Evolutionary conservation across 352 stramenopile species (phyloP), one percentile per base, ranked within the genome.

Genomic region (Plasmopara viticola): DNA sequence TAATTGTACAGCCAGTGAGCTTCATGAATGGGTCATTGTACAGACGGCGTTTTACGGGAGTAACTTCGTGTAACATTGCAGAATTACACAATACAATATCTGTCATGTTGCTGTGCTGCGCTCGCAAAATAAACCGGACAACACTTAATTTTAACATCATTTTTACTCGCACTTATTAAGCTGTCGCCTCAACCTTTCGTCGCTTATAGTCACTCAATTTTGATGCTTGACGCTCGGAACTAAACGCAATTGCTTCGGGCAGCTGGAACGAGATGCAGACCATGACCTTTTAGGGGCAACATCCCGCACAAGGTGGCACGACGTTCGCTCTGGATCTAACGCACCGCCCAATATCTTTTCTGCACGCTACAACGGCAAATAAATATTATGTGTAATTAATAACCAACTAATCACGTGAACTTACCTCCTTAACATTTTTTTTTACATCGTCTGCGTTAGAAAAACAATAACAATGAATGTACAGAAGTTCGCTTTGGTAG

Each of bases 231-330:
- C 75, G 72, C 53, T 80, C 74, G 4, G 56, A 59, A 28, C 68
- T 87, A 60, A 78, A 87, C 4, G 77, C 80, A 33, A 87, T 83
- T 2, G 60, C 63, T 42, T 76, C 69, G 0, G 95, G 92, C n/a
- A 98, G 60, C 48, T 80, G 60, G 70, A 99, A 98, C 29, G 86
- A 96, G 30, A 98, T 85, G 67, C 95, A 98, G 46, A 98, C 84
- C 96, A 99, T 99, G 54, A 97, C 89, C 67, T 98, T 98, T 96
- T 97, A 0, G 96, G 96, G 3, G 95, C 83, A 8, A 99, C 94
- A 60, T 99, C 91, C 48, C 96, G 75, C 33, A 99, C 95, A 10
- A 92, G 72, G 66, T 96, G 90, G 55, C 90, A 81, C 40, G 56
- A 70, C 12, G 74, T 85, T 7, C 53, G 59, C 35, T 54, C 49